Conservation (phyloP, 73 alveolate genomes). For the Tetrahymena thermophila region DNA sequence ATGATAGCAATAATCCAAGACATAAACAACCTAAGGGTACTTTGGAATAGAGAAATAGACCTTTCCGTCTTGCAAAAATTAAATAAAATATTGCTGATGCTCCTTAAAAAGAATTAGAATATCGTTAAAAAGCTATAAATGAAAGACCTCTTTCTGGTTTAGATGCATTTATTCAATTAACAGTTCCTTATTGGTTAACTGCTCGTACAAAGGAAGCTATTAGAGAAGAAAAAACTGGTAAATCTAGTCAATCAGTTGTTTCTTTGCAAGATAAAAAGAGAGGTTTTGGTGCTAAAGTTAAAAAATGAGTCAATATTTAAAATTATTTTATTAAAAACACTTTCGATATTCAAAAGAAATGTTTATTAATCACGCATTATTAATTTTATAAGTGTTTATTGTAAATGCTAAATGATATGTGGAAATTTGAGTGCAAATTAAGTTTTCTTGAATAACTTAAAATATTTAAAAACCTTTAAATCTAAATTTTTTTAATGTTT, state of each 20-base stretch:
- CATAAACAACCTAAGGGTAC: conserved; percentile 36
- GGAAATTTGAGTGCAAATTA: not conserved
- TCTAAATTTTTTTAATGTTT: not conserved
- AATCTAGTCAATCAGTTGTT: not conserved
- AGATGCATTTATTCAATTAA: not conserved
- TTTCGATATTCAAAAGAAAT: not conserved
- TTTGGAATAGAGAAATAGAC: not conserved
- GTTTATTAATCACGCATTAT: not conserved
- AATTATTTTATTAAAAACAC: not conserved
- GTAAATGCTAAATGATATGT: not conserved
- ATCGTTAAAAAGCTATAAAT: not conserved
- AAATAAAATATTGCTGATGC: not conserved
- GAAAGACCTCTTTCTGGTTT: not conserved
- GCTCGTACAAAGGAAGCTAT: conserved; percentile 1
- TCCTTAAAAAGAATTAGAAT: not conserved
- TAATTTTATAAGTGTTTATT: not conserved
- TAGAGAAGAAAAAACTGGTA: not conserved
- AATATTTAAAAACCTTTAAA: too few species aligned
- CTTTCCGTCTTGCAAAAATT: not conserved
- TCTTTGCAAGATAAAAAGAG: not conserved
- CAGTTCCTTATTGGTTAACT: not conserved
- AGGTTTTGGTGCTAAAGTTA: not conserved
- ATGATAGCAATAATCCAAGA: conserved; percentile 12
- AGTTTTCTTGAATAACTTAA: not conserved
- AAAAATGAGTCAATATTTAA: not conserved